Evolutionary conservation across 495 filamentous ascomycete genomes (phyloP).

Genomic region (Oidiodendron maius): DNA sequence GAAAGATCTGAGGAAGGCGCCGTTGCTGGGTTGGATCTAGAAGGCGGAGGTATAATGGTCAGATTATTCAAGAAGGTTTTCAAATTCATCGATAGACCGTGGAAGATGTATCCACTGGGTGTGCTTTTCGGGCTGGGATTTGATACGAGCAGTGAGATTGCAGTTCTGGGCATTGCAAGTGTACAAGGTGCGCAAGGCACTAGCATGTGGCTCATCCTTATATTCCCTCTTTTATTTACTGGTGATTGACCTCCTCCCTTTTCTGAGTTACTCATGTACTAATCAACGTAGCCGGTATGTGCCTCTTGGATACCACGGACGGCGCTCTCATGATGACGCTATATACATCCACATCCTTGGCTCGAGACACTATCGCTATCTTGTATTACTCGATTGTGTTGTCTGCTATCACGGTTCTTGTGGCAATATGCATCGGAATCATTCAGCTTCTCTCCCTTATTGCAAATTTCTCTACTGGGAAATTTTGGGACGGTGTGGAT

Average conservation of each 20-base stretch:
- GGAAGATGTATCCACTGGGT: slow-evolving; percentile 97
- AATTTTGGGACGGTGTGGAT: slow-evolving; percentile 84
- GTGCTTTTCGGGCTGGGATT: slow-evolving; percentile 91
- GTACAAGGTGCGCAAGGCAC: slow-evolving; percentile 81
- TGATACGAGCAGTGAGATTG: slow-evolving; percentile 93
- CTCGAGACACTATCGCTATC: slow-evolving; percentile 76
- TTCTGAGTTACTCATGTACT: no score
- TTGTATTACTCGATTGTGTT: slow-evolving; percentile 92
- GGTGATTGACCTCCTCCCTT: slow-evolving; percentile 35
- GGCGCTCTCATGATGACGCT: slow-evolving; percentile 93
- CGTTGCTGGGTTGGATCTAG: slow-evolving; percentile 56
- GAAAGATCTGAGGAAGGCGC: slow-evolving; percentile 26
- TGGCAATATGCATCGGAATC: slow-evolving; percentile 77
- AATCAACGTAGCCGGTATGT: slow-evolving; percentile 23
- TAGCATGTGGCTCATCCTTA: slow-evolving; percentile 87
- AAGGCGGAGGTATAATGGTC: slow-evolving; percentile 72
- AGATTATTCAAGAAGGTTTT: slow-evolving; percentile 70
- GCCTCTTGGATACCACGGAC: slow-evolving; percentile 47
- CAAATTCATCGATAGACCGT: slow-evolving; percentile 78
- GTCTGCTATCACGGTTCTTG: slow-evolving; percentile 79
- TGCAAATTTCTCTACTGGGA: slow-evolving; percentile 64
- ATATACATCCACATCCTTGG: slow-evolving; percentile 71
- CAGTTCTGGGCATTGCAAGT: slow-evolving; percentile 81
- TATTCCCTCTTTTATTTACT: slow-evolving; percentile 88
- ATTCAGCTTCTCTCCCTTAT: slow-evolving; percentile 79